Base-by-base conservation (phyloP, 257 asterid species). In the Verbascum thapsus region DNA sequence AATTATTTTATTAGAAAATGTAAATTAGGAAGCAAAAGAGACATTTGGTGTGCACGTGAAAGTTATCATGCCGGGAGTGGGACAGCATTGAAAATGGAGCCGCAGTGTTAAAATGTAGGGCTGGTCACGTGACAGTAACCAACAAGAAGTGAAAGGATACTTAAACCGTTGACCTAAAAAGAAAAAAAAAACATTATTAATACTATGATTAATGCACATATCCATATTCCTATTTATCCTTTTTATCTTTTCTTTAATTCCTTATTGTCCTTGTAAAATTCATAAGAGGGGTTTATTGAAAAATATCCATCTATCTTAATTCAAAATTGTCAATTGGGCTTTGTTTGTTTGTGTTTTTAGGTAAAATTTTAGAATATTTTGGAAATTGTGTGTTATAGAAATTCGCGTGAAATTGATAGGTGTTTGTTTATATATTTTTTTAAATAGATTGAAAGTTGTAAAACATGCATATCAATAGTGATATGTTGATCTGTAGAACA, bases 121-220 rank as follows among this genome's bases (percentile, higher is more conserved):
- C 48, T 44, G 20, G 65, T 66, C 86, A 83, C 81, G 86, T 83
- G 88, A 68, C 23, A 7, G 11, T 53, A 23, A 54, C 58, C 8
- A 1, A 5, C 56, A 8, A 23, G n/a, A n/a, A 6, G 6, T 20
- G 10, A 51, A 19, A 17, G 12, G 8, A 47, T 74, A 37, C 7
- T 53, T 39, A 12, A 42, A 15, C 44, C 60, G 80, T 81, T 78
- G 78, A 78, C 80, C 62, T 67, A 8, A 3, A n/a, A 16, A 2
- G 0, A 26, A 12, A 39, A 32, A 30, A 43, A 10, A 17, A n/a
- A 51, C 16, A 58, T 13, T 42, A 62, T 58, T 58, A 74, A 61
- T 30, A 17, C 68, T 49, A 79, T 81, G 76, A 79, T 81, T 84
- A 72, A 61, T 15, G 77, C 88, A 82, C 88, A 60, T 53, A 75